Conservation (phyloP, 2,329 filamentous ascomycete genomes). For the Aureobasidium sp. region DNA sequence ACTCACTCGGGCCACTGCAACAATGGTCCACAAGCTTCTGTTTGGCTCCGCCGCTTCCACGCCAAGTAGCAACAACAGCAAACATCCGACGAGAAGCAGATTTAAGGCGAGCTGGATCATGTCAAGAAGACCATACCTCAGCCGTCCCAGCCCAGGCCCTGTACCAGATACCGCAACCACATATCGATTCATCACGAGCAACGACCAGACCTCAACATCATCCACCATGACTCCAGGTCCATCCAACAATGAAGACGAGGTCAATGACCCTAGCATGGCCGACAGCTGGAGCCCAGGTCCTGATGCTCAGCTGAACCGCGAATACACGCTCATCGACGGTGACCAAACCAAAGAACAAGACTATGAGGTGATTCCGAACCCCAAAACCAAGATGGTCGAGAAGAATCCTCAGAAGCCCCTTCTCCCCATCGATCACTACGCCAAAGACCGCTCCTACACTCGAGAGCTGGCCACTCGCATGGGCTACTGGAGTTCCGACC, state of each 20-base stretch:
- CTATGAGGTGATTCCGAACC: background rate
- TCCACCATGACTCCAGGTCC: background rate
- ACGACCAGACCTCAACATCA: background rate
- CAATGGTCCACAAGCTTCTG: background rate
- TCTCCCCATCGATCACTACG: background rate
- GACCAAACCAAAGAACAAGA: background rate
- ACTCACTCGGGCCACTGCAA: background rate
- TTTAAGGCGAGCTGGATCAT: background rate
- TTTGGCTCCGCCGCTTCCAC: background rate
- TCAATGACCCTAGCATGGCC: background rate
- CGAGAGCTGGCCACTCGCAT: background rate
- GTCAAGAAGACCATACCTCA: background rate
- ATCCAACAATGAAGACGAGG: background rate
- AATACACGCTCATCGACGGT: background rate
- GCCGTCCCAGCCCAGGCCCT: background rate
- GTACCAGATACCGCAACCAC: background rate
- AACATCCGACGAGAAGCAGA: background rate
- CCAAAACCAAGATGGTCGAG: background rate
- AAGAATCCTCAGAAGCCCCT: background rate
- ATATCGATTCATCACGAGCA: background rate
- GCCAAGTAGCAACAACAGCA: background rate
- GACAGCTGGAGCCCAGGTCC: background rate
- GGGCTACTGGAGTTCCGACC: background rate
- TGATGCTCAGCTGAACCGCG: background rate
- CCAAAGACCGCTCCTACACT: background rate